phyloP scores from a whole-genome alignment of 257 asterid species.

The Solanum arcanum region DNA sequence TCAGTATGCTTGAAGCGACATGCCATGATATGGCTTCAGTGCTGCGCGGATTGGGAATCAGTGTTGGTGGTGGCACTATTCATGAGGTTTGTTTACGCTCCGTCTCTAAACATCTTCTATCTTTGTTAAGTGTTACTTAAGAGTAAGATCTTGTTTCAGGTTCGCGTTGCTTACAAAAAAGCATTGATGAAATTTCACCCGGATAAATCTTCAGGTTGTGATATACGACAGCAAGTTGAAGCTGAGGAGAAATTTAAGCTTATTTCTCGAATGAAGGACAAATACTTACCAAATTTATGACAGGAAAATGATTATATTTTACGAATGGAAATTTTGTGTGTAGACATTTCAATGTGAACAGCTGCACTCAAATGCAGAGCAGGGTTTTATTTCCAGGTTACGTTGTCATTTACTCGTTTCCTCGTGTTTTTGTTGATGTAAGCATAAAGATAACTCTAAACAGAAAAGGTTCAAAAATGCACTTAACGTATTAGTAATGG shows the following conservation, averaged over 20 bases:
- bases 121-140: neutral
- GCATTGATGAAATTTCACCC: constrained; percentile 86
- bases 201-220: constrained; percentile 62
- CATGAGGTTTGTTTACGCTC: constrained; percentile 45
- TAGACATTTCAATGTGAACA: neutral
- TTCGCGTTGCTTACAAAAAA: constrained; percentile 57
- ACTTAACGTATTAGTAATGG: neutral
- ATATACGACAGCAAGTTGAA: constrained; percentile 68
- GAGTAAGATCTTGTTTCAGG: constrained; percentile 28
- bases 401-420: neutral
- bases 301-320: neutral
- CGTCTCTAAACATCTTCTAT: neutral
- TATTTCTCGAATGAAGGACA: constrained; percentile 70
- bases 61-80: constrained; percentile 31
- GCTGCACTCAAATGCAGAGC: neutral
- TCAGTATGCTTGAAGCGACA: constrained; percentile 37
- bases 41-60: constrained; percentile 49
- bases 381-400: neutral
- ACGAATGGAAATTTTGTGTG: neutral
- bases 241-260: constrained; percentile 97
- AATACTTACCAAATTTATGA: constrained; percentile 12
- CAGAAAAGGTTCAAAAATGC: too few species aligned
- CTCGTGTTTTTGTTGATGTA: too few species aligned
- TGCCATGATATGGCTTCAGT: constrained; percentile 66
- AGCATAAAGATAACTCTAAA: neutral